Percentiles rank a stretch among this genome's conserved stretches.
phyloP scores from a whole-genome alignment of 192 early-diverging fungal genomes.

The Backusella liffmaniae region DNA sequence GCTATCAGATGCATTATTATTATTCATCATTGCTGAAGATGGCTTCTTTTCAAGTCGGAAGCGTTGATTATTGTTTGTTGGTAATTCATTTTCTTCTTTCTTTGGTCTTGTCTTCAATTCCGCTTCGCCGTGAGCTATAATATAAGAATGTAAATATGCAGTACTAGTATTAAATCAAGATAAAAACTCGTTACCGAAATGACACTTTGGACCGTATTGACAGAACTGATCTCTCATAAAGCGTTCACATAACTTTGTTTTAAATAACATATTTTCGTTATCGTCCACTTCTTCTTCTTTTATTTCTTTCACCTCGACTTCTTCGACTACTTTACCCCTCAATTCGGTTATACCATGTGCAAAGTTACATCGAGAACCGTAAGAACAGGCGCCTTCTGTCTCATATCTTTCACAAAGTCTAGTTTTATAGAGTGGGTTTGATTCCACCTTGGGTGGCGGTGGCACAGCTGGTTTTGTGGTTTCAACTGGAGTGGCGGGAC shows the following conservation, averaged over 20 bases:
- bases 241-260: slow-evolving; percentile 82
- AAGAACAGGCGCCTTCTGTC: slow-evolving; percentile 71
- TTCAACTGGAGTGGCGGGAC: slow-evolving; percentile 24
- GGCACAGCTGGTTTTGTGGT: slow-evolving; percentile 25
- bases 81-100: neutral
- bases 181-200: slow-evolving; percentile 54
- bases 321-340: slow-evolving; percentile 51
- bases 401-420: slow-evolving; percentile 83
- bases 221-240: slow-evolving; percentile 74
- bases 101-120: slow-evolving; percentile 30
- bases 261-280: slow-evolving; percentile 65
- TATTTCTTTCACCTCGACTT: slow-evolving; percentile 15
- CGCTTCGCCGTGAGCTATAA: slow-evolving; percentile 27
- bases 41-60: neutral
- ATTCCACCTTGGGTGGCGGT: neutral
- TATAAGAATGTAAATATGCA: neutral
- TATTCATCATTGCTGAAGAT: neutral
- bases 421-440: slow-evolving; percentile 79
- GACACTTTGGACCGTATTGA: slow-evolving; percentile 86
- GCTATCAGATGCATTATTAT: neutral
- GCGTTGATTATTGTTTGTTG: neutral
- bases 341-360: slow-evolving; percentile 71
- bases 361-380: slow-evolving; percentile 70
- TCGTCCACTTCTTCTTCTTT: slow-evolving; percentile 29
- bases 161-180: neutral